A percentile compares a stretch with the other conserved stretches of the same genome.
These are phyloP conservation scores for Chionographis japonica DNA, from an alignment of 106 monocot genomes.

Conservation along the genomic window DNA sequence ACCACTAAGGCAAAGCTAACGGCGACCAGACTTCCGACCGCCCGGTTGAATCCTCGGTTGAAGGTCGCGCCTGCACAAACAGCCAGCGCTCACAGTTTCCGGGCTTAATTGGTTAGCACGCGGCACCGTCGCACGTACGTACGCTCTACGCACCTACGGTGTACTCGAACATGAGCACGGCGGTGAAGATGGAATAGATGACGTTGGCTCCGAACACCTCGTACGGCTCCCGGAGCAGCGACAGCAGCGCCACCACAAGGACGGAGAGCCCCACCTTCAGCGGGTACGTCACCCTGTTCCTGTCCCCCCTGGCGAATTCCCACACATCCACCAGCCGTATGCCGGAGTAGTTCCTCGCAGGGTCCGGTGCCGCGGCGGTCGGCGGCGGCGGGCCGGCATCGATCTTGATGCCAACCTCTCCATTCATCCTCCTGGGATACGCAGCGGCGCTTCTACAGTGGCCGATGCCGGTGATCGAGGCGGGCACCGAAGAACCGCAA, in stretches of 20 bases:
- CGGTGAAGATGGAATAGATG: constrained; percentile 81
- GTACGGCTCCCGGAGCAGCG: constrained; percentile 44
- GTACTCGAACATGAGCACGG: constrained; percentile 77
- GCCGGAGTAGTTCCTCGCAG: neutral
- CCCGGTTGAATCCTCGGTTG: constrained; percentile 71
- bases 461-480: no score
- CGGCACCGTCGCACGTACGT: no score
- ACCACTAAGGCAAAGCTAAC: constrained; percentile 59
- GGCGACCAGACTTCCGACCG: constrained; percentile 62
- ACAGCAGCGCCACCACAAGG: constrained; percentile 62
- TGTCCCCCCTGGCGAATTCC: constrained; percentile 56
- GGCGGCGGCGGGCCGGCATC: no score
- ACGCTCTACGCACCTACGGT: constrained; percentile 52
- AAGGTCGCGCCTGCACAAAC: constrained; percentile 61
- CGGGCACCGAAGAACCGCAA: no score
- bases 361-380: no score
- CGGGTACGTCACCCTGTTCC: constrained; percentile 47
- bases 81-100: no score
- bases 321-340: constrained; percentile 48
- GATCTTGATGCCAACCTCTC: no score
- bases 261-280: constrained; percentile 64
- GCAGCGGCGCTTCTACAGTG: no score
- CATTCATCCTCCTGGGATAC: no score
- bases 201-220: constrained; percentile 45
- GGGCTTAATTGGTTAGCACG: no score